These are phyloP conservation scores for Nakazawaea molendinolei DNA, from an alignment of 805 yeast species.

Conservation along the genomic window DNA sequence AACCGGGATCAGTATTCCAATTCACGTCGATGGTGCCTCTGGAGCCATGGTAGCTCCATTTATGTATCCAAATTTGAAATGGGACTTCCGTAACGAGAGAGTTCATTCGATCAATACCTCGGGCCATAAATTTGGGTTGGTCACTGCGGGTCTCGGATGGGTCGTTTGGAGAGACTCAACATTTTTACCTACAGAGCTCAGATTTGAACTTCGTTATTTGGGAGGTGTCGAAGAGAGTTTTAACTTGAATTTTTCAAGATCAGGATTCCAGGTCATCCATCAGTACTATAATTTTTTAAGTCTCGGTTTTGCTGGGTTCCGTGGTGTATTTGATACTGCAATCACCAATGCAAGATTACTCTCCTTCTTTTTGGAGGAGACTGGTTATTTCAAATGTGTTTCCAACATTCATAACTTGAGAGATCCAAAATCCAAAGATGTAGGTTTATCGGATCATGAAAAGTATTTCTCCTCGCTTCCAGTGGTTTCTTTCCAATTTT, in stretches of 20 bases:
- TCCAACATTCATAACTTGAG: constrained; percentile 58
- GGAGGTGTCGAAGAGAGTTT: constrained; percentile 88
- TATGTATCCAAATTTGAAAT: constrained; percentile 61
- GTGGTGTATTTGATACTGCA: constrained; percentile 52
- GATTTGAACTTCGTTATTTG: constrained; percentile 73
- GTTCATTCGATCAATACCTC: constrained; percentile 84
- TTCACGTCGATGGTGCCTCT: constrained; percentile 91
- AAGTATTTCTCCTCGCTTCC: constrained; percentile 74
- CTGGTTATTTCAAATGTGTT: constrained; percentile 63
- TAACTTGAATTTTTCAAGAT: constrained; percentile 83
- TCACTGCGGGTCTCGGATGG: constrained; percentile 93
- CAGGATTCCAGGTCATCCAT: constrained; percentile 85
- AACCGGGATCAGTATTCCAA: constrained; percentile 64
- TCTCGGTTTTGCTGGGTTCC: constrained; percentile 69
- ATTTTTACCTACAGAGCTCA: constrained; percentile 62
- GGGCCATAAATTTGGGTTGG: constrained; percentile 89
- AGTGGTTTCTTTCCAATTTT: constrained; percentile 78
- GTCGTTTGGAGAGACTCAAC: constrained; percentile 67
- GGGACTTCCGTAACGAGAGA: constrained; percentile 79
- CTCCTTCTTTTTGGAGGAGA: constrained; percentile 53
- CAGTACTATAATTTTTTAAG: constrained; percentile 78
- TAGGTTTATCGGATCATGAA: constrained; percentile 28
- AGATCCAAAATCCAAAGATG: constrained; percentile 37
- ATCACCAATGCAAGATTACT: constrained; percentile 68
- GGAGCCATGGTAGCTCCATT: constrained; percentile 91